These are phyloP conservation scores for Fusarium circinatum DNA, from an alignment of 2,329 filamentous ascomycete species.

Conservation along the genomic window DNA sequence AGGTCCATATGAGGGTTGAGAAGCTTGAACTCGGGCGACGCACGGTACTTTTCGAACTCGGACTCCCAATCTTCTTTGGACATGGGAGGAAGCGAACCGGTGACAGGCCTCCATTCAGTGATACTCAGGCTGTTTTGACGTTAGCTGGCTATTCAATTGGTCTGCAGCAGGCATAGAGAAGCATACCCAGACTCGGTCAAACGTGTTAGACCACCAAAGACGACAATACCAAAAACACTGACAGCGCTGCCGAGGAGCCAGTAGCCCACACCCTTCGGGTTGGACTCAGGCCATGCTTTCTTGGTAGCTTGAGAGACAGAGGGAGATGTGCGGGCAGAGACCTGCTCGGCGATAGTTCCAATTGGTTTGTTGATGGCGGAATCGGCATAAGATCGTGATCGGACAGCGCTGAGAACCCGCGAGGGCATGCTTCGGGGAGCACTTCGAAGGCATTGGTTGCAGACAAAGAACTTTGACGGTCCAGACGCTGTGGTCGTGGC, in stretches of 20 bases:
- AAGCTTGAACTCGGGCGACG: slow-evolving; percentile 90
- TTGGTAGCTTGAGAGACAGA: slow-evolving; percentile 44
- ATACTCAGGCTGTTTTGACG: slow-evolving; percentile 79
- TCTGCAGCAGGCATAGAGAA: background rate
- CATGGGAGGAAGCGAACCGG: slow-evolving; percentile 87
- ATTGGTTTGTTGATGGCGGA: slow-evolving; percentile 46
- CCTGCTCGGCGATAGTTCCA: slow-evolving; percentile 42
- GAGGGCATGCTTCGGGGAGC: slow-evolving; percentile 48
- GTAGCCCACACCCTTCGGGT: slow-evolving; percentile 82
- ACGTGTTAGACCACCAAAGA: slow-evolving; percentile 92
- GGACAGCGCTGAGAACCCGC: slow-evolving; percentile 53
- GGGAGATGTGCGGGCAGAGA: slow-evolving; percentile 38
- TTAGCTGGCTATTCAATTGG: slow-evolving; percentile 1
- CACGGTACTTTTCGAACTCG: slow-evolving; percentile 92
- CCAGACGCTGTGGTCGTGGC: slow-evolving; percentile 44
- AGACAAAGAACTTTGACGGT: slow-evolving; percentile 55
- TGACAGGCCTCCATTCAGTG: slow-evolving; percentile 98
- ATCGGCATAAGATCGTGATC: slow-evolving; percentile 53
- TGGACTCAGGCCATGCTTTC: slow-evolving; percentile 67
- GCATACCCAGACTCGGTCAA: slow-evolving; percentile 93
- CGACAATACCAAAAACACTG: slow-evolving; percentile 95
- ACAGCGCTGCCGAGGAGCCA: slow-evolving; percentile 93
- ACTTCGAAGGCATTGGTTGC: slow-evolving; percentile 60
- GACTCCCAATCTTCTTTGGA: slow-evolving; percentile 85
- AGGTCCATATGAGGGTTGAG: slow-evolving; percentile 94